phyloP scores from a whole-genome alignment of 2,329 filamentous ascomycete genomes.

The Chrysoporthe puriensis region DNA sequence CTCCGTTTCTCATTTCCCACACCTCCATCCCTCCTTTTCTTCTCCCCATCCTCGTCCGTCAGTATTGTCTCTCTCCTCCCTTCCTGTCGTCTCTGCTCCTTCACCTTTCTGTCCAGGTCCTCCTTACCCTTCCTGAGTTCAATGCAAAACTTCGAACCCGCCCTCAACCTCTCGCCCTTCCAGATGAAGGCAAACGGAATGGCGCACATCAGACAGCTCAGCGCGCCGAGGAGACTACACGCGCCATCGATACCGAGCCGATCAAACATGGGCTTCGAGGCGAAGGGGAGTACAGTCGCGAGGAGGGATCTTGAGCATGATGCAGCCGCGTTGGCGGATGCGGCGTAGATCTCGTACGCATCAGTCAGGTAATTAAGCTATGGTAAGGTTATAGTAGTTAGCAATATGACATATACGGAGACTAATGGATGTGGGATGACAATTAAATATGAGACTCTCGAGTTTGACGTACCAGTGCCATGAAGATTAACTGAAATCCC shows the following conservation, averaged over 20 bases:
- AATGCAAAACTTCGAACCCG: slow-evolving; percentile 64
- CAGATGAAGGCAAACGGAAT: slow-evolving; percentile 59
- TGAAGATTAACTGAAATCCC: slow-evolving; percentile 66
- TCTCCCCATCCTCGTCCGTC: not conserved
- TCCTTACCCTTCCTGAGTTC: slow-evolving; percentile 57
- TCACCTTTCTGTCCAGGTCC: slow-evolving; percentile 46
- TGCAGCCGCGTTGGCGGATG: slow-evolving; percentile 57
- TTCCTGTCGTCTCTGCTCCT: slow-evolving; percentile 38
- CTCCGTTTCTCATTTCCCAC: not conserved
- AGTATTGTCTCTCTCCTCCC: not conserved
- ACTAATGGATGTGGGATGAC: not conserved
- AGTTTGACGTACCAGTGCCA: slow-evolving; percentile 52
- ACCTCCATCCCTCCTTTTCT: not conserved
- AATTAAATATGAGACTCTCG: not conserved
- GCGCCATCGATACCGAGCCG: slow-evolving; percentile 52
- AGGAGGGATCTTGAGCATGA: slow-evolving; percentile 53
- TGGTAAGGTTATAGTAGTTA: not conserved
- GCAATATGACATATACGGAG: not conserved
- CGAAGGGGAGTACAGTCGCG: slow-evolving; percentile 61
- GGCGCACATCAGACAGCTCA: slow-evolving; percentile 53
- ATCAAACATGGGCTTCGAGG: slow-evolving; percentile 54
- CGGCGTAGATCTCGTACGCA: slow-evolving; percentile 68
- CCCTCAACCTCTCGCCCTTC: slow-evolving; percentile 59
- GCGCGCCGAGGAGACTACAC: slow-evolving; percentile 55
- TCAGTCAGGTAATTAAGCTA: slow-evolving; percentile 63